phyloP scores from a whole-genome alignment of 306 rosid species.

The Lotus japonicus region DNA sequence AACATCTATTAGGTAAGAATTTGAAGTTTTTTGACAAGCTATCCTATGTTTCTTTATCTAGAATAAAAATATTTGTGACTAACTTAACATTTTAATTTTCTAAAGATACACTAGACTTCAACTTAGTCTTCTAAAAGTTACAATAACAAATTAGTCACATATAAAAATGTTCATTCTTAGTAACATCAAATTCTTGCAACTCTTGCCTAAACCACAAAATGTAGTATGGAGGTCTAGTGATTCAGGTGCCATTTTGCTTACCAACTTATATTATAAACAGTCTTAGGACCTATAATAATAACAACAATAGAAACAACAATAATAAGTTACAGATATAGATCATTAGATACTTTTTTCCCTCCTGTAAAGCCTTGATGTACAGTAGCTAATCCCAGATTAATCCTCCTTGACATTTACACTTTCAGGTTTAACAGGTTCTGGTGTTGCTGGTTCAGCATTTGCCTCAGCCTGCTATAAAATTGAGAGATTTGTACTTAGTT shows the following conservation, averaged over 20 bases:
- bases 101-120: too few relatives aligned
- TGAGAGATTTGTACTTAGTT: conserved; percentile 3
- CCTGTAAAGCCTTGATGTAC: background rate
- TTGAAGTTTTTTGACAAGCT: too few relatives aligned
- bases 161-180: too few relatives aligned
- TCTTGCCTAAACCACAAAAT: too few relatives aligned
- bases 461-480: conserved; percentile 45
- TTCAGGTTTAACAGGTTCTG: conserved; percentile 27
- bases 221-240: too few relatives aligned
- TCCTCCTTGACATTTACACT: conserved; percentile 50
- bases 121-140: too few relatives aligned
- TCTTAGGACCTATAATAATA: background rate
- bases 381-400: conserved; percentile 19
- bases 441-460: conserved; percentile 28
- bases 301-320: background rate
- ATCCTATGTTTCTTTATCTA: too few relatives aligned
- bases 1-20: too few relatives aligned
- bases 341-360: background rate
- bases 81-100: too few relatives aligned
- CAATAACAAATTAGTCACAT: too few relatives aligned
- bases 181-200: too few relatives aligned
- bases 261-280: background rate
- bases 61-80: too few relatives aligned
- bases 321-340: background rate
- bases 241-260: background rate